A percentile compares a stretch with the other conserved stretches of the same genome.
Conservation (phyloP, 352 stramenopile species). For the Pythium graminicola region DNA sequence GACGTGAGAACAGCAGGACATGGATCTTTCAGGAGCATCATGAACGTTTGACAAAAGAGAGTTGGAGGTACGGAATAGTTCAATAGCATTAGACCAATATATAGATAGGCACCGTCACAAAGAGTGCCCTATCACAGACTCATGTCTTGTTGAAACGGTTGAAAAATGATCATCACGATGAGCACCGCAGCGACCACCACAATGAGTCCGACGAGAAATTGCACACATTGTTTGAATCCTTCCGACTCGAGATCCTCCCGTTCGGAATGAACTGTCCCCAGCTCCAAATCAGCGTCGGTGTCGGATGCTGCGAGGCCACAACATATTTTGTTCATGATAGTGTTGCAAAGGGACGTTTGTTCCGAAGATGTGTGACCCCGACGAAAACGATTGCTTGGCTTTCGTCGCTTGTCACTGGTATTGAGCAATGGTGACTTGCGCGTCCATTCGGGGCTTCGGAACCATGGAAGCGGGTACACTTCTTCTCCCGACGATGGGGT, state of each 20-base stretch:
- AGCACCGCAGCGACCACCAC: slow-evolving; percentile 56
- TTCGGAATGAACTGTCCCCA: slow-evolving; percentile 25
- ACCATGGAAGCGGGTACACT: slow-evolving; percentile 71
- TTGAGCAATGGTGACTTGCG: slow-evolving; percentile 19
- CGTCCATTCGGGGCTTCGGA: slow-evolving; percentile 59
- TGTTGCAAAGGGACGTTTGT: slow-evolving; percentile 19
- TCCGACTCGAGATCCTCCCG: slow-evolving; percentile 30
- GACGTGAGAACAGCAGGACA: too few species aligned
- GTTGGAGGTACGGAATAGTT: not conserved
- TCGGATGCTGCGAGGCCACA: slow-evolving; percentile 16
- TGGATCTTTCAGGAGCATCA: too few species aligned
- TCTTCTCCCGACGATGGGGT: slow-evolving; percentile 49
- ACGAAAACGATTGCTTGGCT: slow-evolving; percentile 10
- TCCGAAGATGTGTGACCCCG: slow-evolving; percentile 7
- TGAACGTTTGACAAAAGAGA: not conserved
- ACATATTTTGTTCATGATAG: slow-evolving; percentile 16
- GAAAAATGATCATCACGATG: slow-evolving; percentile 65
- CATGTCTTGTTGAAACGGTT: slow-evolving; percentile 31
- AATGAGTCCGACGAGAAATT: slow-evolving; percentile 68
- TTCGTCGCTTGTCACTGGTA: slow-evolving; percentile 13
- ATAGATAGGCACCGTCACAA: slow-evolving; percentile 12
- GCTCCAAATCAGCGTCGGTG: slow-evolving; percentile 43
- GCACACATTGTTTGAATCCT: slow-evolving; percentile 63
- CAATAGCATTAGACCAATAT: slow-evolving; percentile 19
- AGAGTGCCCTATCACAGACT: slow-evolving; percentile 16